A percentile compares a stretch with the other conserved stretches of the same genome.
Conservation (phyloP, 441 rosid species). For the Eruca vesicaria region DNA sequence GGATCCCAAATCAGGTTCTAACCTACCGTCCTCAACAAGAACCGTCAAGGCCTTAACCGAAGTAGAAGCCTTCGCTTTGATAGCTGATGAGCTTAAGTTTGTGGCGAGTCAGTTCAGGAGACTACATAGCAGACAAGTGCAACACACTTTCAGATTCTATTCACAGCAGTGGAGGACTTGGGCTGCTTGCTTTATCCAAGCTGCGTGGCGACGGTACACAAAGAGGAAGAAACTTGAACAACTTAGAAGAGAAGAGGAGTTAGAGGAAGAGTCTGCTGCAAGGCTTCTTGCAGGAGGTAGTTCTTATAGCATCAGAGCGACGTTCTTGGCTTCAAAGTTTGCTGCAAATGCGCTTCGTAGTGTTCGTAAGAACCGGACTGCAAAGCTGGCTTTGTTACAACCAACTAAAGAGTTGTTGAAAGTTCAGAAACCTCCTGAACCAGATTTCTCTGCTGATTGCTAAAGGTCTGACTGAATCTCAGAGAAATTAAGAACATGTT, state of each 20-base stretch:
- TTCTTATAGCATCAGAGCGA: constrained; percentile 75
- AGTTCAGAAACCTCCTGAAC: constrained; percentile 88
- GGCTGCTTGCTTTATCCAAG: constrained; percentile 97
- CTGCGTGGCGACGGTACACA: constrained; percentile 86
- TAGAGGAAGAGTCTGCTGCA: constrained; percentile 20
- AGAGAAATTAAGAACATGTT: not conserved
- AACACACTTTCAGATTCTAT: constrained; percentile 91
- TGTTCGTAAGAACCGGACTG: constrained; percentile 65
- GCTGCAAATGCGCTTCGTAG: constrained; percentile 89
- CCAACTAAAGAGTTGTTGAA: constrained; percentile 71
- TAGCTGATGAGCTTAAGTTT: constrained; percentile 82
- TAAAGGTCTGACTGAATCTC: constrained; percentile 36
- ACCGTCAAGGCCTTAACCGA: constrained; percentile 83
- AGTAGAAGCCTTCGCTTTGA: constrained; percentile 90
- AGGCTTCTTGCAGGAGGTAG: constrained; percentile 33
- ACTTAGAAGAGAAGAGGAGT: constrained; percentile 67
- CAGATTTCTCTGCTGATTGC: constrained; percentile 90
- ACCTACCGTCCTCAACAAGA: constrained; percentile 90
- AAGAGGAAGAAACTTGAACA: constrained; percentile 80
- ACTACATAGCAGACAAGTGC: constrained; percentile 91
- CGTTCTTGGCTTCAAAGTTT: constrained; percentile 79
- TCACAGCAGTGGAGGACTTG: constrained; percentile 97
- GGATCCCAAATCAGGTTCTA: constrained; percentile 81
- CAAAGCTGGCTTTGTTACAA: constrained; percentile 9
- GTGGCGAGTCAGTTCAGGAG: constrained; percentile 94